Evolutionary conservation across 1,284 basidiomycete genomes (phyloP).

Genomic region (Ganoderma lingzhi): DNA sequence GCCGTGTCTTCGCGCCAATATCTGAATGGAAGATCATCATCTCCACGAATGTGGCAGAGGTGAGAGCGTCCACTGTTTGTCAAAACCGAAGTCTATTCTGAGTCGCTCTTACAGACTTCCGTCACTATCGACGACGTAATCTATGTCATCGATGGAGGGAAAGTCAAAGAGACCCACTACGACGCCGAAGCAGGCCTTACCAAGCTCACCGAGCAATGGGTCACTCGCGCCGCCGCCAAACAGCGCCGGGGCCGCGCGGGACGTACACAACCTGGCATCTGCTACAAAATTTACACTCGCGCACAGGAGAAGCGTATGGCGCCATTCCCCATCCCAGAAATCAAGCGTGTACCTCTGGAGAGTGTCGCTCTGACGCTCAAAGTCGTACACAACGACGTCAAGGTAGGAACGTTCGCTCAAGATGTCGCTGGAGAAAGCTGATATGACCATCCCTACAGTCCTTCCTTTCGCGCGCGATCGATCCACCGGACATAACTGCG

Average conservation of each 20-base stretch:
- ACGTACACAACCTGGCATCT: constrained; percentile 83
- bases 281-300: constrained; percentile 88
- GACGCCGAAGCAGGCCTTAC: constrained; percentile 83
- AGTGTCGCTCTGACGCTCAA: constrained; percentile 87
- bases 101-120: constrained; percentile 71
- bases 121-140: constrained; percentile 94
- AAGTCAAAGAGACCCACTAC: constrained; percentile 90
- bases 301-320: constrained; percentile 78
- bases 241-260: constrained; percentile 93
- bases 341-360: constrained; percentile 89
- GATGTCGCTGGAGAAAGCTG: not conserved
- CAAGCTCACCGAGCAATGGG: constrained; percentile 81
- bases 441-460: constrained; percentile 36
- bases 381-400: constrained; percentile 83
- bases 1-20: constrained; percentile 75
- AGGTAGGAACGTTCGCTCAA: constrained; percentile 48
- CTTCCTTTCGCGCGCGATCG: constrained; percentile 82
- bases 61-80: constrained; percentile 33
- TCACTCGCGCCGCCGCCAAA: constrained; percentile 82
- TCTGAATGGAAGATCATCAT: constrained; percentile 87
- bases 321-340: constrained; percentile 86
- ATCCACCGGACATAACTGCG: constrained; percentile 81
- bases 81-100: constrained; percentile 1
- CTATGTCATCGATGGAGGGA: constrained; percentile 88
- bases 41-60: constrained; percentile 91